Conservation (phyloP, 495 filamentous ascomycete genomes). For the Penicillium samsonianum region DNA sequence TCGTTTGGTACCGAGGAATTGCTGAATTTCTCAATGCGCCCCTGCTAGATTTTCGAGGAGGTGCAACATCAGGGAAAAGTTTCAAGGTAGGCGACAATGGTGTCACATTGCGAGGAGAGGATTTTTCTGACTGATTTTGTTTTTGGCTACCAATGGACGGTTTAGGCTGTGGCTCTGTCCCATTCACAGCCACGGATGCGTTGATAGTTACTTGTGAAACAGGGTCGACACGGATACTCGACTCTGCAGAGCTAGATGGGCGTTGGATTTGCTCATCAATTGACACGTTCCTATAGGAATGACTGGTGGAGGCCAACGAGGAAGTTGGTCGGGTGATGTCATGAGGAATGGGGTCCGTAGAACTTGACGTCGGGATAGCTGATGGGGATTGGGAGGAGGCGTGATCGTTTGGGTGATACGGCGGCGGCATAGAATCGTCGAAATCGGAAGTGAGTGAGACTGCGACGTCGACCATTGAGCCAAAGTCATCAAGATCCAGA, state of each 20-base stretch:
- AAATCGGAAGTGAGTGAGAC: slow-evolving; percentile 31
- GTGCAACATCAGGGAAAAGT: slow-evolving; percentile 41
- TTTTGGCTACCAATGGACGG: slow-evolving; percentile 8
- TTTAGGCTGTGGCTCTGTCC: not conserved
- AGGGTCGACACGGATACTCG: slow-evolving; percentile 6
- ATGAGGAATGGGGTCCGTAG: slow-evolving; percentile 6
- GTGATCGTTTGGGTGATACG: slow-evolving; percentile 28
- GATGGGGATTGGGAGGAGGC: slow-evolving; percentile 13
- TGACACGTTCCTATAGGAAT: slow-evolving; percentile 9
- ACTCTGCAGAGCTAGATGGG: slow-evolving; percentile 15
- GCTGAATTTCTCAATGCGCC: slow-evolving; percentile 32
- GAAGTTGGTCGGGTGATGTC: slow-evolving; percentile 4
- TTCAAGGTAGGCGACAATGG: slow-evolving; percentile 35
- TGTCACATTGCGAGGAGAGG: slow-evolving; percentile 15
- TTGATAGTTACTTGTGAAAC: not conserved
- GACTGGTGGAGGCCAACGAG: slow-evolving; percentile 12
- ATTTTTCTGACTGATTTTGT: slow-evolving; percentile 10
- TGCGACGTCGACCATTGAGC: slow-evolving; percentile 40
- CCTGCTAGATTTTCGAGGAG: slow-evolving; percentile 38
- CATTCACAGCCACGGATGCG: not conserved
- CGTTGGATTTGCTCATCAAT: slow-evolving; percentile 11
- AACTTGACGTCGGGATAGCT: slow-evolving; percentile 6
- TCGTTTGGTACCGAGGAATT: slow-evolving; percentile 23
- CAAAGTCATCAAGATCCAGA: slow-evolving; percentile 38
- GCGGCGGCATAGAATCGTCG: slow-evolving; percentile 34